Evolutionary conservation across 1,284 basidiomycete species (phyloP).

Genomic region (Marasmius tenuissimus): DNA sequence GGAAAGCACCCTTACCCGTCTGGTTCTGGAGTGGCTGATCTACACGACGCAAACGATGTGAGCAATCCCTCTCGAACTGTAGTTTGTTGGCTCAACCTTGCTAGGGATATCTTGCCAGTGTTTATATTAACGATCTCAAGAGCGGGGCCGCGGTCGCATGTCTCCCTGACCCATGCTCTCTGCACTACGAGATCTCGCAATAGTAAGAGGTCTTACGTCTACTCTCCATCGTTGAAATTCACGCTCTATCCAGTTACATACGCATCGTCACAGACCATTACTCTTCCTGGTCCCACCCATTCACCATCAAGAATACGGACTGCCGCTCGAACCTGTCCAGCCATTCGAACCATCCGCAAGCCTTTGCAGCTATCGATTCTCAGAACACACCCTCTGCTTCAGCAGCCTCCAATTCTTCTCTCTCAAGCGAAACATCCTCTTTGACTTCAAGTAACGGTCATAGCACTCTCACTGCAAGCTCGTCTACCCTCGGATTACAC

Average conservation of each 20-base stretch:
- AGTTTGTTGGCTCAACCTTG: conserved; percentile 23
- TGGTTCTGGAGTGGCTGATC: conserved; percentile 38
- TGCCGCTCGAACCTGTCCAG: background rate
- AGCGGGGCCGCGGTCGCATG: background rate
- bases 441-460: background rate
- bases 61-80: conserved; percentile 16
- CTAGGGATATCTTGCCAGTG: conserved; percentile 16
- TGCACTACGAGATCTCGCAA: background rate
- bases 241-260: background rate
- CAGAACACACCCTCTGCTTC: background rate
- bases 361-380: conserved; percentile 18
- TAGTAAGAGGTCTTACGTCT: background rate
- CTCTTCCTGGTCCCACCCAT: background rate
- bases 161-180: background rate
- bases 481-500: background rate
- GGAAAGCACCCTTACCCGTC: conserved; percentile 36
- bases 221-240: background rate
- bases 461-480: background rate
- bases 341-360: background rate
- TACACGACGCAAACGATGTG: conserved; percentile 44
- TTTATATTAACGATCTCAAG: background rate
- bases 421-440: background rate
- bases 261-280: background rate
- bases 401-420: background rate
- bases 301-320: background rate